phyloP scores from a whole-genome alignment of 2,329 filamentous ascomycete species.

The Ophiocordyceps camponoti-floridani region DNA sequence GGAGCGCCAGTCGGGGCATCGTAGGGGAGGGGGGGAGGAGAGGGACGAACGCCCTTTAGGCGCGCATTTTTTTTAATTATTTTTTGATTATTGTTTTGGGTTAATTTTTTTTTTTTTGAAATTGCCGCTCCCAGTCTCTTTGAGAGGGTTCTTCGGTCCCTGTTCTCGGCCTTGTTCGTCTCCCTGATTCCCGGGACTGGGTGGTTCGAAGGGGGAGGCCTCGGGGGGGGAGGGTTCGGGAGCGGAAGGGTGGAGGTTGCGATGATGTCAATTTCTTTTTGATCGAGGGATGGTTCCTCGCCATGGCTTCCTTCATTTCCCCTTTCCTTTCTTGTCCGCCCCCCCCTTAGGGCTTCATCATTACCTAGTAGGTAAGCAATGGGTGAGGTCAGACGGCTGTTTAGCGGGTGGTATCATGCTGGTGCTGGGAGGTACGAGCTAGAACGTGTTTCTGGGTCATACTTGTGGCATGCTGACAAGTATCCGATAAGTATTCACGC shows the following conservation, averaged over 20 bases:
- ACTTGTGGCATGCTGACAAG: too few relatives aligned
- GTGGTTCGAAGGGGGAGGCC: background rate
- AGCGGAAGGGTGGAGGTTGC: background rate
- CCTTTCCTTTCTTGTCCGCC: background rate
- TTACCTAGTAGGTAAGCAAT: background rate
- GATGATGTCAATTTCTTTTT: too few relatives aligned
- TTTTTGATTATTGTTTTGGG: background rate
- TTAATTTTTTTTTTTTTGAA: background rate
- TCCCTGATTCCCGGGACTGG: too few relatives aligned
- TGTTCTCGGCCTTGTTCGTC: background rate
- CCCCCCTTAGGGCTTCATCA: background rate
- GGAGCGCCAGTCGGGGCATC: constrained; percentile 21
- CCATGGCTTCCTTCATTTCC: background rate
- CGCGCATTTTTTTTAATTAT: too few relatives aligned
- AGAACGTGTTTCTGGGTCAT: too few relatives aligned
- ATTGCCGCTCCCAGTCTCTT: background rate
- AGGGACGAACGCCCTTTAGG: too few relatives aligned
- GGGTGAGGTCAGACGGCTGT: too few relatives aligned
- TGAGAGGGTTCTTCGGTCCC: background rate
- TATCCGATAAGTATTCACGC: too few relatives aligned
- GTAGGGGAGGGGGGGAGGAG: constrained; percentile 1
- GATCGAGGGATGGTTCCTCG: too few relatives aligned
- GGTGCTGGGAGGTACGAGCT: background rate
- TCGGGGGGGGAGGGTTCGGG: background rate
- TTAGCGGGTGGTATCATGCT: too few relatives aligned